Evolutionary conservation across 1,284 basidiomycete genomes (phyloP), one percentile per base, ranked within the genome.

Genomic region (Ustilago xerochloae): DNA sequence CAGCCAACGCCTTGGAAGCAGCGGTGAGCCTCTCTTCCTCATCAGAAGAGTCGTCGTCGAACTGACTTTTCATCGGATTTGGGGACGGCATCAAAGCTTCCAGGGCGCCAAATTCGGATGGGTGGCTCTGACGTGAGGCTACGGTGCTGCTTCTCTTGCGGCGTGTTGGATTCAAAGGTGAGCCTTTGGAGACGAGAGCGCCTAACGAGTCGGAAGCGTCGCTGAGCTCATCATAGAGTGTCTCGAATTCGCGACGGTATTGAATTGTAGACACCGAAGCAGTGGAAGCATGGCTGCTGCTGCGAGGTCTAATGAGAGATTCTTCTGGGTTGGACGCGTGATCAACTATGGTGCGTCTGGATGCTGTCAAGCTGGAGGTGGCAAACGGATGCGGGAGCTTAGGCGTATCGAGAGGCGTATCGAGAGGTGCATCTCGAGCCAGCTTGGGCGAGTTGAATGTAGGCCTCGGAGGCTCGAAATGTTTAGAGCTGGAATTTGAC

Each of bases 1-100:
- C 29, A 0, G 63, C 22, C 4, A 57, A 24, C 20, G 57, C 39
- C 1, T 38, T 48, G 6, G 45, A 29, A 32, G 33, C 29, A 1
- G 13, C 9, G 15, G 65, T 38, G 26, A 67, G 52, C 53, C 51
- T 59, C 18, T 66, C 66, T 20, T 75, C 72, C 18, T 75, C 72
- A 32, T 75, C 72, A 10, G 72, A n/a, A n/a, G n/a, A 75, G 36
- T 75, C 72, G 13, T 69, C 66, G 20, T 69, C 66, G 29, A 75
- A 75, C 8, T 51, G 51, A 51, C 72, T 75, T 29, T 56, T 62
- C 41, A 71, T 20, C 0, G 43, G 56, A 6, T 63, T 43, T 0
- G 56, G 66, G 0, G 66, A 55, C 2, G 24, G 36, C 2, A 48
- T 9, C 9, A 38, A 22, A 4, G 55, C 49, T 9, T 39, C 30